Conservation (phyloP, 345 rosid species). For the Brassica carinata region DNA sequence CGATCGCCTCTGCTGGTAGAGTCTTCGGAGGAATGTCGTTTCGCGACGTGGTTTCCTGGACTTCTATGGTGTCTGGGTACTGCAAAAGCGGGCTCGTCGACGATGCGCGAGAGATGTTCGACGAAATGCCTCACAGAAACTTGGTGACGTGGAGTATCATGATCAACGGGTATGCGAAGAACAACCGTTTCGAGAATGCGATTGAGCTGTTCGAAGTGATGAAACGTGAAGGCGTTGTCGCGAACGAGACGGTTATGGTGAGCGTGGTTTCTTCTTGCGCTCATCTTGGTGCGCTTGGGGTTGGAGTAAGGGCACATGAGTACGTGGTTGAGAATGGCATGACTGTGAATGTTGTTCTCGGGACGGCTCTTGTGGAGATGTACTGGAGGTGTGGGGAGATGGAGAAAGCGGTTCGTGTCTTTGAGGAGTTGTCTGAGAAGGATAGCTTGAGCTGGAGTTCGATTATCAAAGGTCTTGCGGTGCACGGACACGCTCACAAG, state of each 20-base stretch:
- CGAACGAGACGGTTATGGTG: slow-evolving; percentile 73
- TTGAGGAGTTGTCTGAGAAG: slow-evolving; percentile 50
- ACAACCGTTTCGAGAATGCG: slow-evolving; percentile 49
- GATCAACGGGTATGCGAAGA: slow-evolving; percentile 68
- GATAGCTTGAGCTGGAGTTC: slow-evolving; percentile 73
- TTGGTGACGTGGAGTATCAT: slow-evolving; percentile 74
- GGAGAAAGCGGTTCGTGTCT: slow-evolving; percentile 54
- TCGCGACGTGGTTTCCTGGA: slow-evolving; percentile 73
- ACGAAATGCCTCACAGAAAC: slow-evolving; percentile 72
- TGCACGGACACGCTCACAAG: slow-evolving; percentile 57
- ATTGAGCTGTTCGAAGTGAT: slow-evolving; percentile 54
- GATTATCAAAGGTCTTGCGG: slow-evolving; percentile 66
- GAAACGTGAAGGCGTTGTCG: slow-evolving; percentile 48
- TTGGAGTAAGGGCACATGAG: slow-evolving; percentile 61
- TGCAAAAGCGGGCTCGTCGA: slow-evolving; percentile 48
- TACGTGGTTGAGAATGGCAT: slow-evolving; percentile 49
- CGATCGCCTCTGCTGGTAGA: slow-evolving; percentile 48
- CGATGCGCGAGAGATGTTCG: slow-evolving; percentile 65
- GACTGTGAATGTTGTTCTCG: slow-evolving; percentile 57
- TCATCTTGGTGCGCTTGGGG: slow-evolving; percentile 63
- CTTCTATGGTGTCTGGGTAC: slow-evolving; percentile 62
- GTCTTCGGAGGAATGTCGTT: slow-evolving; percentile 44
- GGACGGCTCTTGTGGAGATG: slow-evolving; percentile 76
- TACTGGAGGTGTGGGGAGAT: slow-evolving; percentile 71
- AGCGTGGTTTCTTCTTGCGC: slow-evolving; percentile 71